Evolutionary conservation across 768 basidiomycete genomes (phyloP).

Genomic region (Tulasnella calospora): DNA sequence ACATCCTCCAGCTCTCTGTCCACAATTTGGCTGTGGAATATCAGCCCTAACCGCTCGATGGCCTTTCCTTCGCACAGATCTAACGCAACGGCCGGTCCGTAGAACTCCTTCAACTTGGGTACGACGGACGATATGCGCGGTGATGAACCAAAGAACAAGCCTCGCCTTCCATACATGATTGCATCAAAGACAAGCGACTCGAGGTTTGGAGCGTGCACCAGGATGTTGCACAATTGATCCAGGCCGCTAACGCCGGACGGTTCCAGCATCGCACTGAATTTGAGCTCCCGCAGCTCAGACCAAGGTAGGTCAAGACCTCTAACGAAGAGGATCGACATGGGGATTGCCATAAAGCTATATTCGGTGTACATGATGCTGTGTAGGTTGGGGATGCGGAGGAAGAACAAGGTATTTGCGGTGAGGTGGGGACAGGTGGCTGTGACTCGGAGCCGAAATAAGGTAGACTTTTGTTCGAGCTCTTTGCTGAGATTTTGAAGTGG

Average conservation of each 20-base stretch:
- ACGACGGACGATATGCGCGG: not conserved
- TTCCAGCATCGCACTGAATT: not conserved
- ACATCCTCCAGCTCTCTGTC: not conserved
- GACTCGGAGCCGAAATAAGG: not conserved
- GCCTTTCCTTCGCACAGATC: not conserved
- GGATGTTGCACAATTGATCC: not conserved
- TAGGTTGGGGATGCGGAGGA: not conserved
- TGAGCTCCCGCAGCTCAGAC: not conserved
- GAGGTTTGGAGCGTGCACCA: not conserved
- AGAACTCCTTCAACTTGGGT: not conserved
- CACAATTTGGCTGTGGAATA: not conserved
- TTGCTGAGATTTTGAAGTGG: not conserved
- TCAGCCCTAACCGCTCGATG: not conserved
- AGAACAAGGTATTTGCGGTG: not conserved
- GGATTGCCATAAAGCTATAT: not conserved
- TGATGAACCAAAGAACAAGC: not conserved
- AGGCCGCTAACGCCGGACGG: not conserved
- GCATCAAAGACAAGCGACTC: not conserved
- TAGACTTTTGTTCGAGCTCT: not conserved
- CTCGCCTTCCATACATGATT: not conserved
- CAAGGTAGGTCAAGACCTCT: not conserved
- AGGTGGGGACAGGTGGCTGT: not conserved
- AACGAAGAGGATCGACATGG: not conserved
- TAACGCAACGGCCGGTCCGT: not conserved
- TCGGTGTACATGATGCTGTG: not conserved